Evolutionary conservation across 2,329 filamentous ascomycete genomes (phyloP), one percentile per base, ranked within the genome.

Genomic region (Botrytis medusae): DNA sequence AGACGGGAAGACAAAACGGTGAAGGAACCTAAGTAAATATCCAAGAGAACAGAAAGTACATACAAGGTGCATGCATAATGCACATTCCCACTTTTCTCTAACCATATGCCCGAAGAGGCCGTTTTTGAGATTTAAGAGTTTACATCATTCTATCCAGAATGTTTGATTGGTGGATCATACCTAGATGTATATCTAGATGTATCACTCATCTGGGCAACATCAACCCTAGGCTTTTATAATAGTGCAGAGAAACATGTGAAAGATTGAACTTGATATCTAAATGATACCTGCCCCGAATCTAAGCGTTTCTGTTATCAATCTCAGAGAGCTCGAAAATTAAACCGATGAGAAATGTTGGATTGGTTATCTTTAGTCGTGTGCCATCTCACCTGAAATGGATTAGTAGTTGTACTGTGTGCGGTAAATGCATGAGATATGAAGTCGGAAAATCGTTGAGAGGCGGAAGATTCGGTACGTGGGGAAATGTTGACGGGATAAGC

Each of bases 381-480:
- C n/a, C 16, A 29, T 20, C 20, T 42, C 34, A 22, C 22, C 25
- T 29, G 7, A 29, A 40, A 40, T 68, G 46, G 32, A 22, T 54
- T 22, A 54, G 34, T 8, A 54, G 5, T 54, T 54, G 5, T 22
- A 25, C 20, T 40, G n/a, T 54, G 18, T 40, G 32, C 51, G 5
- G 5, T 63, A 16, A 14, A 32, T 64, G 64, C 16, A 25, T 67
- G 64, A 40, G 46, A 67, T 54, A 5, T 29, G 5, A 54, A 42
- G 25, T 54, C 22, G 22, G 32, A 29, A 67, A 29, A 67, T 54
- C 46, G 34, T 22, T 40, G 25, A 25, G 34, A 67, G 29, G 34
- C 34, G 48, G 65, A 16, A 59, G 40, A 57, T 48, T 69, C 48
- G 65, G 34, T 40, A 69, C 57, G 37, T 60, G 67, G 67, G 34